phyloP scores from a whole-genome alignment of 768 basidiomycete genomes.

The Russula abietina region DNA sequence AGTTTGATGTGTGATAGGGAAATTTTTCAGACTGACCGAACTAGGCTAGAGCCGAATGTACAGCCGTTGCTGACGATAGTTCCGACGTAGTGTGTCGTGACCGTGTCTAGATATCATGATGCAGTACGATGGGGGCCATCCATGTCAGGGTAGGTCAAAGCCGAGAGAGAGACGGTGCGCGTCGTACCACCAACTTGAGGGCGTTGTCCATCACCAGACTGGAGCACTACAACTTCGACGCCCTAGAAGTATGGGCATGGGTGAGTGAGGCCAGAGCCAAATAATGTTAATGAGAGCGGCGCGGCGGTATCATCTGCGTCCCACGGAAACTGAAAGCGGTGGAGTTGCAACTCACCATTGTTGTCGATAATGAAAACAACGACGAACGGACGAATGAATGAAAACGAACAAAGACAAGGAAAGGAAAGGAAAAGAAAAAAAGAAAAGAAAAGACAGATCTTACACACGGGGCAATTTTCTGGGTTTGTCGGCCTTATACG shows the following conservation, averaged over 20 bases:
- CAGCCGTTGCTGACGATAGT: conserved; percentile 50
- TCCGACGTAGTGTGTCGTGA: conserved; percentile 41
- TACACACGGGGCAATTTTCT: no score
- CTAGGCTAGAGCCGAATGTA: conserved; percentile 63
- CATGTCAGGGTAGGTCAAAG: not conserved
- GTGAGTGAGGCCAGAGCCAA: no score
- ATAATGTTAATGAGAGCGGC: no score
- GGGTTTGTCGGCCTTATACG: no score
- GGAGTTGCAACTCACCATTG: no score
- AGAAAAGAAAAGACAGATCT: not conserved
- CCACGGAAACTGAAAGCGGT: no score
- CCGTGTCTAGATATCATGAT: conserved; percentile 43
- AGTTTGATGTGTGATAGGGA: no score
- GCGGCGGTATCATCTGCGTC: no score
- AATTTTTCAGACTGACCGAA: conserved; percentile 42
- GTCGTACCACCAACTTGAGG: no score
- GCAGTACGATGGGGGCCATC: not conserved
- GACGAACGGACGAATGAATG: no score
- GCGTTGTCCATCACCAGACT: conserved; percentile 53
- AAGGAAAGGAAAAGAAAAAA: not conserved
- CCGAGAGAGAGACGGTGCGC: not conserved
- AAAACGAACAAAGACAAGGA: not conserved
- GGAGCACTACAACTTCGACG: conserved; percentile 55
- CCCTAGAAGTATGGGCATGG: no score
- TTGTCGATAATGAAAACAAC: no score